Base-by-base conservation (phyloP, 192 early-diverging fungal genomes). In the Entomortierella parvispora region DNA sequence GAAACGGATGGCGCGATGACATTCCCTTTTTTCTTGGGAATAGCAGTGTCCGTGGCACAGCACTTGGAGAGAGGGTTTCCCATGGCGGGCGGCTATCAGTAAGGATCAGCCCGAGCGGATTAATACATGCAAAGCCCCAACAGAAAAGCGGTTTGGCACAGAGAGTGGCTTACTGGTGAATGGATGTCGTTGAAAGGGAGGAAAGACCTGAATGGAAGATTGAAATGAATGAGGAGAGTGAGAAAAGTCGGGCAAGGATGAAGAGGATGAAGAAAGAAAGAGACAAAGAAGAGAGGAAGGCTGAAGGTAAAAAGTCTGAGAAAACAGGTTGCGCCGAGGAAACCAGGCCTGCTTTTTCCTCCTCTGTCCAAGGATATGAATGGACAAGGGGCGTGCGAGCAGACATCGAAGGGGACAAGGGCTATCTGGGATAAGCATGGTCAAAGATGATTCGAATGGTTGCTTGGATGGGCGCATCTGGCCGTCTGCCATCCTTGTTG, bases 41-140 rank as follows among this genome's bases (percentile, higher is more conserved):
- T 20, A 44, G 60, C 62, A 7, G 68, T 57, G 59, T 68, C 59
- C 37, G 54, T 34, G 15, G 42, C 46, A 58, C 74, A 77, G 60
- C 59, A 77, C 55, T 68, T 68, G 46, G 74, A 77, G 37, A 68
- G 65, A n/a, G 65, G 65, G 43, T 63, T 77, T 15, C 65, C 74
- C 74, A 77, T 77, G 59, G 29, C 46, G 29, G 1, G 12, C 4
- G 31, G 3, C 20, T 32, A 14, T 7, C 10, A n/a, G n/a, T n/a
- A n/a, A n/a, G n/a, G n/a, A n/a, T n/a, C n/a, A n/a, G n/a, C n/a
- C n/a, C n/a, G n/a, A n/a, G n/a, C n/a, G n/a, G n/a, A n/a, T n/a
- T n/a, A n/a, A n/a, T n/a, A n/a, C n/a, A n/a, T n/a, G n/a, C n/a
- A n/a, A n/a, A n/a, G n/a, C n/a, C n/a, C n/a, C n/a, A n/a, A n/a